Evolutionary conservation across 805 yeast species (phyloP).

Genomic region (Sungouiozyma ichnusensis): DNA sequence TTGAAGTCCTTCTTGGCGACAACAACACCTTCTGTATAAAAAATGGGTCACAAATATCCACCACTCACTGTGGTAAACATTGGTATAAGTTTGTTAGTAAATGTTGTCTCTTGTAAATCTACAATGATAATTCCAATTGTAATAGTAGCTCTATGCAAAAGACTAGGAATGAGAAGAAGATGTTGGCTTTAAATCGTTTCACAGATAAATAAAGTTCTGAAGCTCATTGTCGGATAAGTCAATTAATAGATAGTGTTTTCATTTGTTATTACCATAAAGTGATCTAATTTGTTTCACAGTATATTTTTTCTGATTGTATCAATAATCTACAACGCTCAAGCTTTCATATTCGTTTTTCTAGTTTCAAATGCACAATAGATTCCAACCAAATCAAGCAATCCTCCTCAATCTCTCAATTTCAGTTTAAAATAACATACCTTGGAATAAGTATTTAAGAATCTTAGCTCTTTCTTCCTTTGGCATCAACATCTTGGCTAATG

Average conservation of each 20-base stretch:
- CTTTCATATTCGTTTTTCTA: too few relatives aligned
- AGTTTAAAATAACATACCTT: slow-evolving; percentile 64
- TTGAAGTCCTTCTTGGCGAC: slow-evolving; percentile 98
- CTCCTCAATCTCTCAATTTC: background rate
- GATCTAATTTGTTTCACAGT: too few relatives aligned
- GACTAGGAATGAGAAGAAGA: too few relatives aligned
- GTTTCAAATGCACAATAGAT: too few relatives aligned
- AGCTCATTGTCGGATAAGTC: too few relatives aligned
- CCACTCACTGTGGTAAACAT: background rate
- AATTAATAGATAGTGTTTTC: too few relatives aligned
- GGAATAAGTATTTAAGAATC: slow-evolving; percentile 98
- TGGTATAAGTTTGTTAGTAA: slow-evolving; percentile 17
- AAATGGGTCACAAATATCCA: slow-evolving; percentile 3
- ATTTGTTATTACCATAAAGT: too few relatives aligned
- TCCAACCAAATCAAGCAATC: background rate
- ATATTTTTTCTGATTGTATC: too few relatives aligned
- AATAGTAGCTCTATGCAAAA: background rate
- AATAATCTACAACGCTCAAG: too few relatives aligned
- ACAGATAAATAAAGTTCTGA: too few relatives aligned
- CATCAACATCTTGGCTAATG: slow-evolving; percentile 73
- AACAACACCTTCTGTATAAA: slow-evolving; percentile 84
- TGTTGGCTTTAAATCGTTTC: too few relatives aligned
- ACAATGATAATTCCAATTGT: background rate
- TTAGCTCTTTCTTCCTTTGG: slow-evolving; percentile 99
- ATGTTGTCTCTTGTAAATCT: too few relatives aligned